These are phyloP conservation scores for Phaeosphaeriaceae sp. DNA, from an alignment of 2,329 filamentous ascomycete genomes.

Conservation along the genomic window DNA sequence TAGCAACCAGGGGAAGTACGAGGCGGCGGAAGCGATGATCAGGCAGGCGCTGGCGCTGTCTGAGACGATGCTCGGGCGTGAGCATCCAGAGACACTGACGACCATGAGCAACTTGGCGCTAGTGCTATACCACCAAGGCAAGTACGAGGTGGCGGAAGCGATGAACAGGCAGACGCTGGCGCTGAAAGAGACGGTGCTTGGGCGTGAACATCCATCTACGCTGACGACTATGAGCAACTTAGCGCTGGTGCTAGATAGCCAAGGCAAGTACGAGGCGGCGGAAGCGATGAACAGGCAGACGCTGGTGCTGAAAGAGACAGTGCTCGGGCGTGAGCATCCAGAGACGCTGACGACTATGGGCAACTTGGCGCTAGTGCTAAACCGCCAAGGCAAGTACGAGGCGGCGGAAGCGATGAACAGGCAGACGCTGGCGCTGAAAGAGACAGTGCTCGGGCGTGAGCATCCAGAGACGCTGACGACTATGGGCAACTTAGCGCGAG, in stretches of 20 bases:
- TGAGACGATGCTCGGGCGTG: background rate
- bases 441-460: constrained; percentile 5
- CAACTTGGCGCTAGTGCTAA: constrained; percentile 8
- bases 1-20: constrained; percentile 19
- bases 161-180: constrained; percentile 7
- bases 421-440: background rate
- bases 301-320: constrained; percentile 4
- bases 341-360: constrained; percentile 7
- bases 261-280: background rate
- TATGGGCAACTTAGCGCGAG: no score
- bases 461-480: constrained; percentile 2
- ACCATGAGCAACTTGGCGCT: background rate
- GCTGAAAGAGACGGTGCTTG: constrained; percentile 7
- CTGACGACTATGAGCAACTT: constrained; percentile 8
- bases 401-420: constrained; percentile 1
- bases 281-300: constrained; percentile 8
- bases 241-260: no score
- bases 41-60: background rate
- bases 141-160: constrained; percentile 1
- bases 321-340: constrained; percentile 4
- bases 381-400: background rate
- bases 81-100: background rate
- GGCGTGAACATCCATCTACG: constrained; percentile 14
- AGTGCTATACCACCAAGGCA: no score
- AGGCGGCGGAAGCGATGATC: background rate